Base-by-base conservation (phyloP, 306 rosid genomes). In the Acacia crassicarpa region DNA sequence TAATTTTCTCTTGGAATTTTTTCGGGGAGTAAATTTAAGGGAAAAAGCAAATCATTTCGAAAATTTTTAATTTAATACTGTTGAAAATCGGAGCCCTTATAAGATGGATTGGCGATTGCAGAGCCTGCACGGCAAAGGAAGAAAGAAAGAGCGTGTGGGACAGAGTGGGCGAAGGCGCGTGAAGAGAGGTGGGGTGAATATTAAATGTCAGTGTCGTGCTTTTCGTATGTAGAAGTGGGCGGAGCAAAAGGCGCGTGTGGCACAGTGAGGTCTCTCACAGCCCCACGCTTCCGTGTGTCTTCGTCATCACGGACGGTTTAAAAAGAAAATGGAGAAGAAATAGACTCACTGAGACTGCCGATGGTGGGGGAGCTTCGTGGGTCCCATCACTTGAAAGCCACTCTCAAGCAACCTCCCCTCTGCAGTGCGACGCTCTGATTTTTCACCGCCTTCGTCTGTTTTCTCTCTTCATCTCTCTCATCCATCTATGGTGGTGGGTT, bases 401-500 rank as follows among this genome's bases (percentile, higher is more conserved):
- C 35, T 48, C 43, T 67, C 63, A 6, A 45, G 41, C 43, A 19
- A 74, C 6, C 40, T 38, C 25, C 2, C 30, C 65, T 58, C 41
- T 27, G 69, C 62, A 30, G 23, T 38, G 41, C 11, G 25, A 54
- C 23, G 61, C 61, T 54, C 66, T 83, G 73, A 63, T 63, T 38
- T 84, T 82, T 84, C 85, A 79, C 84, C 82, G 32, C 70, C 83
- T 67, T 53, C 85, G 61, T 2, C 83, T 67, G 45, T 76, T 71
- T 82, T 86, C 13, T 30, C 23, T 66, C n/a, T 69, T 27, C 10
- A 25, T 22, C 78, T 67, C 77, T 27, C 78, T 27, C 73, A 66
- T 74, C 79, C 78, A 66, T 70, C 81, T 81, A 80, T 84, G 87
- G 75, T 82, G 46, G 27, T 17, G 88, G 82, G 67, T 84, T 87